Evolutionary conservation across 768 basidiomycete genomes (phyloP), one percentile per base, ranked within the genome.

Genomic region (Tricholoma saponaceum): DNA sequence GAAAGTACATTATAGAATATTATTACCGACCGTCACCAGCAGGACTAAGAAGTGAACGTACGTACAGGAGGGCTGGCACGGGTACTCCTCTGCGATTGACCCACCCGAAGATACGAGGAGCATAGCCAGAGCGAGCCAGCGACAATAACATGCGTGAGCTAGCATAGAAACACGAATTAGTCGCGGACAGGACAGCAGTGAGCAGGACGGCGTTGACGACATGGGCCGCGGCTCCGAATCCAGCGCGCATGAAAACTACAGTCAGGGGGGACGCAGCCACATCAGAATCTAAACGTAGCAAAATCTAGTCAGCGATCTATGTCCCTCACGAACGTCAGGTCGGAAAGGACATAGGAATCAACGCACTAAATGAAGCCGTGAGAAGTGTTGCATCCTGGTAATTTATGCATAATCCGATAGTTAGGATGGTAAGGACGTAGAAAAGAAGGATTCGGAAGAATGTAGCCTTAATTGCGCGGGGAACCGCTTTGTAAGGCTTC

Each of bases 121-220:
- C 35, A 25, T 35, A 16, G 13, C 14, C 12, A 14, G 35, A 13
- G 35, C 35, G 35, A 35, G 35, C 35, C 2, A 35, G 35, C 13
- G 35, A 35, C 35, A 35, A 13, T 4, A 16, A 12, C 35, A 35
- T 20, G 35, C 35, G 35, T 14, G 35, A 16, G 14, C 35, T 82
- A 4, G 83, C 86, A 62, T 83, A 87, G 66, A 87, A 84, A 65
- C 82, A 84, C 0, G 82, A 82, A 60, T 85, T 83, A 2, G 81
- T 83, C n/a, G 84, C 83, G 14, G 83, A 85, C 51, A 86, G 66
- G 2, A 85, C 84, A 0, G 84, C 83, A 32, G 85, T 85, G 57
- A 88, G 79, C 53, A 87, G 79, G 20, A 86, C 83, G 0, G 83
- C 83, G 64, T 89, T 88, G 61, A 88, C 75, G 55, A 87, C 72